Conservation (phyloP, 495 filamentous ascomycete genomes). For the Xanthoparmelia taractica region DNA sequence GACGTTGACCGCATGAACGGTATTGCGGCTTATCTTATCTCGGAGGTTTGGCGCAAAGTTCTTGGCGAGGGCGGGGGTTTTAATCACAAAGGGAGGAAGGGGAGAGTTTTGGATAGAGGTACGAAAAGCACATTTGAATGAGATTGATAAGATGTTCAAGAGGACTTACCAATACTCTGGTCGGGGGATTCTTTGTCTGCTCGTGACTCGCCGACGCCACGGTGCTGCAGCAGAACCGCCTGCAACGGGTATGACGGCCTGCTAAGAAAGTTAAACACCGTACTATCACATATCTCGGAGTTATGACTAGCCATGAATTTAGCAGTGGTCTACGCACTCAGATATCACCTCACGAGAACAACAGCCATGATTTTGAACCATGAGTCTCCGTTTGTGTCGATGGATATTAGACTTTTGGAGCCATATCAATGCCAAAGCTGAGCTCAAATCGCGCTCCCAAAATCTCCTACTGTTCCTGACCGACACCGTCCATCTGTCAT, state of each 20-base stretch:
- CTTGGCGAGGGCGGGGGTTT: constrained; percentile 1
- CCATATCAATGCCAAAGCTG: background rate
- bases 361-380: background rate
- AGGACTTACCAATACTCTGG: background rate
- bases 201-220: background rate
- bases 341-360: background rate
- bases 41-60: background rate
- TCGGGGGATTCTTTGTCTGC: background rate
- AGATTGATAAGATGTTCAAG: background rate
- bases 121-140: background rate
- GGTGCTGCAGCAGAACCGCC: too few relatives aligned
- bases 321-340: background rate
- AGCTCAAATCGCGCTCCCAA: background rate
- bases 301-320: background rate
- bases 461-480: background rate
- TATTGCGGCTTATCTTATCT: constrained; percentile 5
- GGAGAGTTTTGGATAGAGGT: too few relatives aligned
- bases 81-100: background rate
- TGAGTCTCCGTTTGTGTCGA: background rate
- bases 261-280: background rate
- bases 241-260: too few relatives aligned
- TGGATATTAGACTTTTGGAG: background rate
- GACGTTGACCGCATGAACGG: constrained; percentile 10
- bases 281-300: background rate
- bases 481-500: background rate